Evolutionary conservation across 371 early-diverging fungal species (phyloP), one percentile per base, ranked within the genome.

Genomic region (Mortierella sp.): DNA sequence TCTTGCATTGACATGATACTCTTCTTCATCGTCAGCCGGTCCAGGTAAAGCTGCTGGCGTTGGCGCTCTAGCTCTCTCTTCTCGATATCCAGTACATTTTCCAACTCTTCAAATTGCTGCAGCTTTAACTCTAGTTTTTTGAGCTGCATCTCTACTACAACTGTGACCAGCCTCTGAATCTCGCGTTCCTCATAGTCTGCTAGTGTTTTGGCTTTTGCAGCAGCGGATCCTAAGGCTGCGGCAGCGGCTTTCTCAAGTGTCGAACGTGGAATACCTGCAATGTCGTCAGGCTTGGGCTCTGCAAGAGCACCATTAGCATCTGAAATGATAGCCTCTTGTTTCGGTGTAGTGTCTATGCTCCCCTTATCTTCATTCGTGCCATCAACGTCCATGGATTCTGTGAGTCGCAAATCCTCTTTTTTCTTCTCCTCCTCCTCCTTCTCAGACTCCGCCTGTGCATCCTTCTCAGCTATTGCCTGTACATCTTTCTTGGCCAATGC

Each of bases 101-200:
- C 98, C 74, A 98, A 72, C 72, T 97, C 96, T 48, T 96, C 94
- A 77, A 98, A 96, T 67, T 97, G 94, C 63, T 87, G 88, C 89
- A 98, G 90, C 84, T 98, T 98, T 53, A 95, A 84, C 66, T 97
- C 95, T 65, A 98, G 70, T 80, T 97, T 97, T 79, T 90, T 90
- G 69, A 94, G 82, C 82, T 99, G 95, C 45, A 93, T 84, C 66
- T 97, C 95, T 7, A 97, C 90, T 0, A 96, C 91, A 8, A 90
- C 88, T 63, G 93, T 89, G n/a, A 96, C 94, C 67, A 96, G 78
- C 33, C 91, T 86, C 63, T 81, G 76, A 41, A 81, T 72, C 67
- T 81, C 76, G 11, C 81, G 72, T 53, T 81, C 81, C 48, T 81
- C 81, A 58, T 75, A 81, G 50, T 83, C 86, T 0, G 94, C 93